Percentiles rank a stretch among this genome's conserved stretches.
Evolutionary conservation across 2,329 filamentous ascomycete genomes (phyloP).

Genomic region (Trichoderma sp.): DNA sequence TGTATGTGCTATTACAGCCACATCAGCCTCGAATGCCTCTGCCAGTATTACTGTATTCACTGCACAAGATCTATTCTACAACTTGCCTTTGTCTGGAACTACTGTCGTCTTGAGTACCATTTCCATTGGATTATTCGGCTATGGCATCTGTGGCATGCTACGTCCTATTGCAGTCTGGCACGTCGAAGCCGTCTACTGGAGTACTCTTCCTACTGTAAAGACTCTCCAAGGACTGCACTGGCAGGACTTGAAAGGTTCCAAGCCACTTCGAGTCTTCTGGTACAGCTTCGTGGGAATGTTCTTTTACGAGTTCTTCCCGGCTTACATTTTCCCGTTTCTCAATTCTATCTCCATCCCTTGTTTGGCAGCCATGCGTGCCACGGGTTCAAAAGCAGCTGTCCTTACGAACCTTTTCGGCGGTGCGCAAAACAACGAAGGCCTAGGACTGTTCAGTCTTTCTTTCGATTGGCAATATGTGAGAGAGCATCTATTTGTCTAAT

Average conservation of each 20-base stretch:
- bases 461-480: constrained; percentile 60
- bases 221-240: constrained; percentile 57
- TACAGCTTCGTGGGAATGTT: constrained; percentile 52
- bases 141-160: constrained; percentile 54
- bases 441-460: constrained; percentile 51
- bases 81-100: constrained; percentile 46
- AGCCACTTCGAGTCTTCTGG: constrained; percentile 56
- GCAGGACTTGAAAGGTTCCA: constrained; percentile 51
- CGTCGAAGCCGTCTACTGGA: constrained; percentile 59
- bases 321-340: constrained; percentile 58
- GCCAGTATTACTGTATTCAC: constrained; percentile 48
- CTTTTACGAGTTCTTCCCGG: constrained; percentile 54
- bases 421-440: constrained; percentile 53
- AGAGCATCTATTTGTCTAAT: neutral
- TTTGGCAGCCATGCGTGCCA: constrained; percentile 54
- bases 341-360: constrained; percentile 58
- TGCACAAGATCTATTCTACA: constrained; percentile 54
- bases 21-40: constrained; percentile 53
- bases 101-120: constrained; percentile 54
- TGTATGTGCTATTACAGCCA: constrained; percentile 55
- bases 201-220: constrained; percentile 54
- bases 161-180: constrained; percentile 58
- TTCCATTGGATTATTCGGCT: constrained; percentile 58
- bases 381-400: constrained; percentile 44
- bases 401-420: constrained; percentile 56